Conservation (phyloP, 805 yeast genomes). For the Wickerhamomyces mucosus region DNA sequence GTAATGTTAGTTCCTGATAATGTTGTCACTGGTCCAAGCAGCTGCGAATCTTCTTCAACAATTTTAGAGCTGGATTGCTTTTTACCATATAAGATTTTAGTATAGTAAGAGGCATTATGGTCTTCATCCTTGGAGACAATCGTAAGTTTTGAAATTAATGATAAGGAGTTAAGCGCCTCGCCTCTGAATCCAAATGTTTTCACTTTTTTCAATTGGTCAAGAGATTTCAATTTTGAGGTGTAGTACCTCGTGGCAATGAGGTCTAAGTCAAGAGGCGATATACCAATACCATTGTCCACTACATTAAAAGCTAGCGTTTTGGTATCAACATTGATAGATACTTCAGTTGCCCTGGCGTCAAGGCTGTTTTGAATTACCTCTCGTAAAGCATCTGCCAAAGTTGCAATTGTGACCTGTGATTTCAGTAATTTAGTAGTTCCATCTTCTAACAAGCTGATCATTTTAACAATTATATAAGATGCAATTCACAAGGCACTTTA, state of each 20-base stretch:
- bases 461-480: too few species aligned
- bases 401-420: slow-evolving; percentile 20
- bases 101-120: slow-evolving; percentile 21
- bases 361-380: slow-evolving; percentile 47
- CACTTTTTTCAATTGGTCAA: slow-evolving; percentile 29
- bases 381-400: slow-evolving; percentile 32
- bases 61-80: slow-evolving; percentile 8
- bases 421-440: slow-evolving; percentile 5
- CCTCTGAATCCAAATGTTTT: slow-evolving; percentile 64
- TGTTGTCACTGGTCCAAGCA: slow-evolving; percentile 10
- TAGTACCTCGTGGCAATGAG: slow-evolving; percentile 36
- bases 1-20: slow-evolving; percentile 30
- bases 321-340: slow-evolving; percentile 29
- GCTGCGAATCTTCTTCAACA: slow-evolving; percentile 1
- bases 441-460: neutral
- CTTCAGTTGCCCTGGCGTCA: slow-evolving; percentile 38
- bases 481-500: too few species aligned
- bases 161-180: slow-evolving; percentile 51
- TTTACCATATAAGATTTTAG: slow-evolving; percentile 6
- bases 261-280: slow-evolving; percentile 36
- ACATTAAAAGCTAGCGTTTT: slow-evolving; percentile 30
- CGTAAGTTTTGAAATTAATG: slow-evolving; percentile 35
- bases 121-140: slow-evolving; percentile 35
- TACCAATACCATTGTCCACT: slow-evolving; percentile 68
- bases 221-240: slow-evolving; percentile 43